Percentiles rank a stretch among this genome's conserved stretches.
These are phyloP conservation scores for Blepharisma stoltei DNA, from an alignment of 73 alveolate genomes.

Conservation along the genomic window DNA sequence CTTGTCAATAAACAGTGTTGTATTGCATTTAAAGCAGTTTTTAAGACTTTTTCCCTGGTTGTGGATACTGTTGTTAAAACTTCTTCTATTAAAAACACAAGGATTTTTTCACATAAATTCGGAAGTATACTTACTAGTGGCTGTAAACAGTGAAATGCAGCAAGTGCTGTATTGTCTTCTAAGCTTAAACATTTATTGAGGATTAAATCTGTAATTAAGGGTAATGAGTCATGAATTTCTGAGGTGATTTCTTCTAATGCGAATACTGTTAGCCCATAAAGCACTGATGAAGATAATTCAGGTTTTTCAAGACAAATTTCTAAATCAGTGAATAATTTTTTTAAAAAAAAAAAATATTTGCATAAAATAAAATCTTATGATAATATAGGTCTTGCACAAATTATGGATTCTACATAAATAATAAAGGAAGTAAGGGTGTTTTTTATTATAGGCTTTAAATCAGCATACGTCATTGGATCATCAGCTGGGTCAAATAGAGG, in stretches of 20 bases:
- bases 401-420: no score
- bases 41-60: slow-evolving; percentile 14
- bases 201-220: neutral
- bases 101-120: neutral
- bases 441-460: neutral
- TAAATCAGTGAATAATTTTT: no score
- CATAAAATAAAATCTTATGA: no score
- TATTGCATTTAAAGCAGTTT: neutral
- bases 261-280: slow-evolving; percentile 15
- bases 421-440: no score
- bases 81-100: neutral
- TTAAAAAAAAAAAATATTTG: no score
- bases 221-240: neutral
- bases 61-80: neutral
- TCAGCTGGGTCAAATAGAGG: neutral
- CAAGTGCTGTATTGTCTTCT: neutral
- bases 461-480: slow-evolving; percentile 1
- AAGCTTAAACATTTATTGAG: neutral
- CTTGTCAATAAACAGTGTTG: neutral
- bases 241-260: slow-evolving; percentile 2
- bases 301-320: neutral
- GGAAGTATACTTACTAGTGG: neutral
- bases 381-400: no score
- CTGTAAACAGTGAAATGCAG: neutral
- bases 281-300: neutral